A percentile compares a stretch with the other conserved stretches of the same genome.
phyloP scores from a whole-genome alignment of 208 protist species.

The Leishmania tarentolae region DNA sequence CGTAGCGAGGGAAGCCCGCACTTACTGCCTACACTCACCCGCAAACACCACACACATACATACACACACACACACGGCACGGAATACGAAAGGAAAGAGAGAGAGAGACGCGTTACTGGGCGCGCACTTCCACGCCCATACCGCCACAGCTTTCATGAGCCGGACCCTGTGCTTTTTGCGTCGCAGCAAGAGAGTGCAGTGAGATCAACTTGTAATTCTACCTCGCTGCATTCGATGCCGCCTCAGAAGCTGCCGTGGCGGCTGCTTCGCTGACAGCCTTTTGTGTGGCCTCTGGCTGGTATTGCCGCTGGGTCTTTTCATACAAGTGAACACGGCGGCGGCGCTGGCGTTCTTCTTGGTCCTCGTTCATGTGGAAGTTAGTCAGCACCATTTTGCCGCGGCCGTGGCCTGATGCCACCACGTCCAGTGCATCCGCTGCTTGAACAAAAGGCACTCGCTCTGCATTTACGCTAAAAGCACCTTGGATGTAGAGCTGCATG shows the following conservation, averaged over 20 bases:
- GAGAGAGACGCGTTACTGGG: background rate
- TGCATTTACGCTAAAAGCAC: constrained; percentile 49
- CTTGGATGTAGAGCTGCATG: constrained; percentile 50
- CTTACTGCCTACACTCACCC: background rate
- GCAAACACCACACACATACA: constrained; percentile 1
- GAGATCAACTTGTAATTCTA: background rate
- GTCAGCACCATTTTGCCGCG: constrained; percentile 73
- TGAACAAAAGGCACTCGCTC: constrained; percentile 60
- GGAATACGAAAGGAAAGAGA: background rate
- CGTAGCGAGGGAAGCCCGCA: background rate
- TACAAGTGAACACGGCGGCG: constrained; percentile 22
- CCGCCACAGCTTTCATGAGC: background rate
- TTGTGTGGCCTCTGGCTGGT: constrained; percentile 17
- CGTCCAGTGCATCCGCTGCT: constrained; percentile 45
- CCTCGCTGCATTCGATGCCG: background rate
- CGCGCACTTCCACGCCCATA: background rate
- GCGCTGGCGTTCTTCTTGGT: constrained; percentile 28
- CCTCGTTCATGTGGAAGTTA: constrained; percentile 52
- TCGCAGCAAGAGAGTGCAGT: background rate
- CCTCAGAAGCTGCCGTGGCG: background rate
- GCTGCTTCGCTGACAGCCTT: constrained; percentile 2
- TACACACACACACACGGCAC: background rate
- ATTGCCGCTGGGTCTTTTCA: constrained; percentile 27
- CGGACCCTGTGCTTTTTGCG: background rate
- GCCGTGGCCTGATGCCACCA: constrained; percentile 47